These are phyloP conservation scores for Leucocoprinus birnbaumii DNA, from an alignment of 768 basidiomycete species.

Conservation along the genomic window DNA sequence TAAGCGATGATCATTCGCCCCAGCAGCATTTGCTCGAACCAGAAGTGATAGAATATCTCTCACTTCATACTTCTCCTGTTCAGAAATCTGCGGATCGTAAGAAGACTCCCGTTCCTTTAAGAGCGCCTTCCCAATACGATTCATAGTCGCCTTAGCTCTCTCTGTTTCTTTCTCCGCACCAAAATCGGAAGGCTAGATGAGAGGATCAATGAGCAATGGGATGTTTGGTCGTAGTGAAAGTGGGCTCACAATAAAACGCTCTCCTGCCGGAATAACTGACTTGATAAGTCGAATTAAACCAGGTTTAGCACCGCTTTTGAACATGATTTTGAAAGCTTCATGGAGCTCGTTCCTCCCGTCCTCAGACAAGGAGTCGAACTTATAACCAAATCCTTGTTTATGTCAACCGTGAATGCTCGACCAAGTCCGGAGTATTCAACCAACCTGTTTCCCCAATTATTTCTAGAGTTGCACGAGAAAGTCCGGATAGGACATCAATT, in stretches of 20 bases:
- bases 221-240: background rate
- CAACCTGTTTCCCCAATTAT: slow-evolving; percentile 70
- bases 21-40: slow-evolving; percentile 61
- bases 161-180: slow-evolving; percentile 22
- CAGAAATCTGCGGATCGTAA: slow-evolving; percentile 16
- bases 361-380: slow-evolving; percentile 25
- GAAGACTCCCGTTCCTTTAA: slow-evolving; percentile 40
- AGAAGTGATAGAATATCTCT: slow-evolving; percentile 62
- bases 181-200: slow-evolving; percentile 27
- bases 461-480: slow-evolving; percentile 68
- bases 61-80: slow-evolving; percentile 28
- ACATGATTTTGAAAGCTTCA: slow-evolving; percentile 50
- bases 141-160: slow-evolving; percentile 39
- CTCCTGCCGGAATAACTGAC: slow-evolving; percentile 27
- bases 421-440: background rate
- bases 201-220: background rate
- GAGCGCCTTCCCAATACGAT: slow-evolving; percentile 48
- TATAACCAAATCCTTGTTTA: slow-evolving; percentile 30
- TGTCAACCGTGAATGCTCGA: too few species aligned
- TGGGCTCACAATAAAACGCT: slow-evolving; percentile 33
- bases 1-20: slow-evolving; percentile 49
- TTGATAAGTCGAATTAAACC: slow-evolving; percentile 29
- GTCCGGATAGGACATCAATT: slow-evolving; percentile 62
- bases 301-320: slow-evolving; percentile 38
- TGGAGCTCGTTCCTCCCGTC: slow-evolving; percentile 46